phyloP scores from a whole-genome alignment of 371 early-diverging fungal species.

The Funneliformis caledonium region DNA sequence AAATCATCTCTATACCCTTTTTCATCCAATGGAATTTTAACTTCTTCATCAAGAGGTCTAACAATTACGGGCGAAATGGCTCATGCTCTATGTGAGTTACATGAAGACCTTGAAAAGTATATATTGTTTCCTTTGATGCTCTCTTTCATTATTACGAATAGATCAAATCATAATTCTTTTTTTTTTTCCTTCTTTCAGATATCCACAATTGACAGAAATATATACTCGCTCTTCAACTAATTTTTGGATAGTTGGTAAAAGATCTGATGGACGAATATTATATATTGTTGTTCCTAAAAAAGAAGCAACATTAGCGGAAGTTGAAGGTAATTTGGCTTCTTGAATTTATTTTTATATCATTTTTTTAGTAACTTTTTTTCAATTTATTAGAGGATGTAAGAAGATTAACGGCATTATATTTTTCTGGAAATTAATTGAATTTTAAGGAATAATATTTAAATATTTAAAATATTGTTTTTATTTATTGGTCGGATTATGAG shows the following conservation, averaged over 20 bases:
- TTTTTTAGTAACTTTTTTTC: background rate
- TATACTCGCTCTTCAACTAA: slow-evolving; percentile 66
- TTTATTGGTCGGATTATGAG: no score
- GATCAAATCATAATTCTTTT: background rate
- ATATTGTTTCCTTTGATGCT: background rate
- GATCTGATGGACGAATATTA: slow-evolving; percentile 58
- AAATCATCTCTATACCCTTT: slow-evolving; percentile 27
- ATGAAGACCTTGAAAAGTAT: slow-evolving; percentile 39
- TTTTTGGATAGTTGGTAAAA: slow-evolving; percentile 65
- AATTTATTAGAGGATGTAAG: slow-evolving; percentile 16
- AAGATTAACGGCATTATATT: background rate
- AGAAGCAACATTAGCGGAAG: slow-evolving; percentile 32
- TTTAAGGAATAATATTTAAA: no score
- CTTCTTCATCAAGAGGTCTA: slow-evolving; percentile 15
- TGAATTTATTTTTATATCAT: background rate
- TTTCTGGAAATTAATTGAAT: background rate
- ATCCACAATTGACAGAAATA: slow-evolving; percentile 57
- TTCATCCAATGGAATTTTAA: background rate
- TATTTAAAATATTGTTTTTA: no score
- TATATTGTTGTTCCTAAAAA: slow-evolving; percentile 51
- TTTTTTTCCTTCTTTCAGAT: background rate
- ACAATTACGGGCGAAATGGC: slow-evolving; percentile 36
- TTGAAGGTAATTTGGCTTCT: slow-evolving; percentile 31
- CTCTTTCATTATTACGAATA: background rate
- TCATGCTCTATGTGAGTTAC: slow-evolving; percentile 30